phyloP scores from a whole-genome alignment of 495 filamentous ascomycete genomes.

The Penicillium odoratum region DNA sequence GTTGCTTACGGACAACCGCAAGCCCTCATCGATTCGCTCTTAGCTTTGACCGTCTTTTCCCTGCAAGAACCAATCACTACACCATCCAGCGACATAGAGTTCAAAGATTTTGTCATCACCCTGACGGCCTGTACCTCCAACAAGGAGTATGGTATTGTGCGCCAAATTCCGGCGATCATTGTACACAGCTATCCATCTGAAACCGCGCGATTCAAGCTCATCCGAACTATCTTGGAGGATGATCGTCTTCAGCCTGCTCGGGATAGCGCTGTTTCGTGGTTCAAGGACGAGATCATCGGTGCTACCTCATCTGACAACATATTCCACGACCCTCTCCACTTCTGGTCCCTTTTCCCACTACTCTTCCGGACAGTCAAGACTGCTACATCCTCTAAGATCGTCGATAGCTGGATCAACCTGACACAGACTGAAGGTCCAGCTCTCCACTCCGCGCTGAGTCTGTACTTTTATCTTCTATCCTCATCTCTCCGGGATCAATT shows the following conservation, averaged over 20 bases:
- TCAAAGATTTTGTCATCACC: conserved; percentile 51
- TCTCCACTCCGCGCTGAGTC: conserved; percentile 44
- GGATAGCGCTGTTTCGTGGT: conserved; percentile 79
- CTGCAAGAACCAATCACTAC: conserved; percentile 24
- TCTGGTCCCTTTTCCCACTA: conserved; percentile 52
- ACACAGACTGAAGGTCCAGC: conserved; percentile 38
- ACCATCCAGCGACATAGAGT: conserved; percentile 32
- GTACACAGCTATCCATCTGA: conserved; percentile 77
- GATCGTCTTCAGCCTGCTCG: conserved; percentile 70
- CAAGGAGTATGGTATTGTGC: conserved; percentile 70
- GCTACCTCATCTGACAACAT: conserved; percentile 24
- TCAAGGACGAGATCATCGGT: conserved; percentile 76
- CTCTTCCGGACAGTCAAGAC: conserved; percentile 31
- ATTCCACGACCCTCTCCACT: conserved; percentile 41
- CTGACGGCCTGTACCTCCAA: conserved; percentile 67
- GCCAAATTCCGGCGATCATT: conserved; percentile 67
- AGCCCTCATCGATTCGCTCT: conserved; percentile 41
- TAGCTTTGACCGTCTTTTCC: conserved; percentile 36
- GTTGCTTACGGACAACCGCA: conserved; percentile 44
- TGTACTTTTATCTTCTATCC: conserved; percentile 47
- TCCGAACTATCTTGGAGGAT: conserved; percentile 78
- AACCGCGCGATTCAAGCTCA: conserved; percentile 67
- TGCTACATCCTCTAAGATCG: conserved; percentile 30
- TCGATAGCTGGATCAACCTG: conserved; percentile 38
- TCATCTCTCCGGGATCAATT: conserved; percentile 35